Evolutionary conservation across 2,329 filamentous ascomycete species (phyloP).

Genomic region (Cercospora beticola): DNA sequence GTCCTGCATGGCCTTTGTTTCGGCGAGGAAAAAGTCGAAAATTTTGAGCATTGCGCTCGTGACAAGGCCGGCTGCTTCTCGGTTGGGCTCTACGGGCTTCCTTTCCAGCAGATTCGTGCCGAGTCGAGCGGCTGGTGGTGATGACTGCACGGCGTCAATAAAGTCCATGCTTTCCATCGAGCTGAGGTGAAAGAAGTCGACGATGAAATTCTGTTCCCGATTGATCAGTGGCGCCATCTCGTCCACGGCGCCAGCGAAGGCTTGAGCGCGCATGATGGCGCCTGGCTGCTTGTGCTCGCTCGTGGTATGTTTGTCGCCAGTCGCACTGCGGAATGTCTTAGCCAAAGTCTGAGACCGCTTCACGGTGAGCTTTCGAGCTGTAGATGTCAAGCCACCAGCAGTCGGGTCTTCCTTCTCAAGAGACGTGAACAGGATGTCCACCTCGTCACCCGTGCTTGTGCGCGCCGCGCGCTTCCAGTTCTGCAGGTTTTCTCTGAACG

Average conservation of each 20-base stretch:
- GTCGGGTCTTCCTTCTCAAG: constrained; percentile 75
- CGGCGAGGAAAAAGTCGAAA: constrained; percentile 76
- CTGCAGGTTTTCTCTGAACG: constrained; percentile 74
- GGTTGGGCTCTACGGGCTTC: constrained; percentile 83
- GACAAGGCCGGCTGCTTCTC: constrained; percentile 78
- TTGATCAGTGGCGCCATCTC: constrained; percentile 80
- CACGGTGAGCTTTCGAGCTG: constrained; percentile 86
- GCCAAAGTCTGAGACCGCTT: constrained; percentile 89
- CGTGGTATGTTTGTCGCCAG: constrained; percentile 59
- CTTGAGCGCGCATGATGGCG: constrained; percentile 66
- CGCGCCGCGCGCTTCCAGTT: constrained; percentile 61
- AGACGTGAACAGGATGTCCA: constrained; percentile 74
- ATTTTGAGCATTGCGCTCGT: constrained; percentile 87
- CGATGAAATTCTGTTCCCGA: constrained; percentile 93
- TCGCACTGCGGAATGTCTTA: constrained; percentile 67
- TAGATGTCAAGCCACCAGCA: constrained; percentile 63
- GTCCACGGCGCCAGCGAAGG: constrained; percentile 76
- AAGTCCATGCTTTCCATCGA: constrained; percentile 81
- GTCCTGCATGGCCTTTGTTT: constrained; percentile 76
- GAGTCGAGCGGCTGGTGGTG: constrained; percentile 65
- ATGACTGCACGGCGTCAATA: constrained; percentile 69
- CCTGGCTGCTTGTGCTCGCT: constrained; percentile 51
- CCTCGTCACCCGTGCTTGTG: constrained; percentile 36
- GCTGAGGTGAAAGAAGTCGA: constrained; percentile 96
- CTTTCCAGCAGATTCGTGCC: constrained; percentile 71